Conservation (phyloP, 768 basidiomycete genomes). For the Tylopilus felleus region DNA sequence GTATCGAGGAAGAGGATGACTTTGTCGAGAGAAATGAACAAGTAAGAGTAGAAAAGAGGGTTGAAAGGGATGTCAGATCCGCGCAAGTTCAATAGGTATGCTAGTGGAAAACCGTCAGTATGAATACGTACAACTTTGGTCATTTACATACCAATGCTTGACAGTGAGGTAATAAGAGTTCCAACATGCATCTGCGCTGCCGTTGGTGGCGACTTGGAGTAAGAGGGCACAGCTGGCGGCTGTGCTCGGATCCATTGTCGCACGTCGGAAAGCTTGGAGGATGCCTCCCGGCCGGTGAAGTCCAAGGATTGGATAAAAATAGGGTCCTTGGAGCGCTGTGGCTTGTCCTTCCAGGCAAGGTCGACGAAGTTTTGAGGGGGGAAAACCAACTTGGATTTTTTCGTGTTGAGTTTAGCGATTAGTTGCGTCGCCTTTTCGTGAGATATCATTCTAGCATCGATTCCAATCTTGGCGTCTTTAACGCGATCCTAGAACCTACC, state of each 20-base stretch:
- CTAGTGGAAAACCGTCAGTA: conserved; percentile 35
- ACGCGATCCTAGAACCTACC: conserved; percentile 34
- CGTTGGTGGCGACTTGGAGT: conserved; percentile 59
- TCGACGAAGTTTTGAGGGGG: conserved; percentile 85
- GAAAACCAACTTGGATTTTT: conserved; percentile 67
- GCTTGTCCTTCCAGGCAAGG: conserved; percentile 76
- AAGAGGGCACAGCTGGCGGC: conserved; percentile 56
- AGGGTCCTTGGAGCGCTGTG: conserved; percentile 58
- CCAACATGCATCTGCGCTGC: conserved; percentile 61
- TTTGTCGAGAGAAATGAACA: conserved; percentile 64
- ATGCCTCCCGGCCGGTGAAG: conserved; percentile 65
- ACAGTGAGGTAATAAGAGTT: conserved; percentile 64
- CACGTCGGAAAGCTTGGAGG: conserved; percentile 66
- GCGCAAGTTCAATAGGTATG: conserved; percentile 85
- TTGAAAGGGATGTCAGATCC: conserved; percentile 90
- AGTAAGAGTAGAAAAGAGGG: conserved; percentile 87
- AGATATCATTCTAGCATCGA: conserved; percentile 82
- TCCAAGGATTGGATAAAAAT: conserved; percentile 68
- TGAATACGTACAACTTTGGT: background rate
- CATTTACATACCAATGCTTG: conserved; percentile 58
- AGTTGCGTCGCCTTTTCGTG: conserved; percentile 65
- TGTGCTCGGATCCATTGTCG: conserved; percentile 67
- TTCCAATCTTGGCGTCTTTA: conserved; percentile 57
- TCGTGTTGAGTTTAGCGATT: conserved; percentile 49
- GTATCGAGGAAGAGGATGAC: conserved; percentile 75